These are phyloP conservation scores for Chlorencoelia australis DNA, from an alignment of 2,329 filamentous ascomycete species.

Conservation along the genomic window DNA sequence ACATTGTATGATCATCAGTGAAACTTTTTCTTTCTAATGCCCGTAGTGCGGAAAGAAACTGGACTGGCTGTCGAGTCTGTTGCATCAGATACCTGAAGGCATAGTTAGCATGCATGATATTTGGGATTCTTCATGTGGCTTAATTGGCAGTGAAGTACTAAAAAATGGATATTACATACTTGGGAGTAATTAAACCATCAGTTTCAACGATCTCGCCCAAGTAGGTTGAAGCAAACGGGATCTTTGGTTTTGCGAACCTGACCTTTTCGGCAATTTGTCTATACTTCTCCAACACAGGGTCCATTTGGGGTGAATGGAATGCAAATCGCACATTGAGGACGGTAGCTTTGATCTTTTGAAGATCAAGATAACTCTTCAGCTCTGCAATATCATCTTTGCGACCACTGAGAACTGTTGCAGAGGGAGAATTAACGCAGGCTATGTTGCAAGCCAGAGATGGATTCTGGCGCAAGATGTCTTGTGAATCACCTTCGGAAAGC, in stretches of 20 bases:
- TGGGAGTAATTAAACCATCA: background rate
- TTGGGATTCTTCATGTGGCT: no score
- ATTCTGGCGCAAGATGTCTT: conserved; percentile 37
- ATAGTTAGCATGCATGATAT: no score
- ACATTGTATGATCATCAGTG: conserved; percentile 42
- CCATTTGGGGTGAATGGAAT: conserved; percentile 4
- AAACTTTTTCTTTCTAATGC: conserved; percentile 44
- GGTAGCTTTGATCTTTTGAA: background rate
- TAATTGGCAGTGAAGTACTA: no score
- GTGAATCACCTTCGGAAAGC: conserved; percentile 38
- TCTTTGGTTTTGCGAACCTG: background rate
- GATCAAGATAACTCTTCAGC: background rate
- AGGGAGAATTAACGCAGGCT: background rate
- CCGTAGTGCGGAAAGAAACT: conserved; percentile 46
- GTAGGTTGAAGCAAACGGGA: background rate
- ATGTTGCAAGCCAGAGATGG: conserved; percentile 27
- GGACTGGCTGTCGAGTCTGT: conserved; percentile 57
- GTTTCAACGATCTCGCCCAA: background rate
- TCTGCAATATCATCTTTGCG: background rate
- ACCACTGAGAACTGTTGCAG: background rate
- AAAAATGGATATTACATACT: no score
- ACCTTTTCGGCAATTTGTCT: background rate
- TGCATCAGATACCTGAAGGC: conserved; percentile 43
- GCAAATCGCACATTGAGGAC: background rate
- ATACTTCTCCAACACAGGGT: conserved; percentile 1